Evolutionary conservation across 306 rosid species (phyloP).

Genomic region (Quercus berberidifolia): DNA sequence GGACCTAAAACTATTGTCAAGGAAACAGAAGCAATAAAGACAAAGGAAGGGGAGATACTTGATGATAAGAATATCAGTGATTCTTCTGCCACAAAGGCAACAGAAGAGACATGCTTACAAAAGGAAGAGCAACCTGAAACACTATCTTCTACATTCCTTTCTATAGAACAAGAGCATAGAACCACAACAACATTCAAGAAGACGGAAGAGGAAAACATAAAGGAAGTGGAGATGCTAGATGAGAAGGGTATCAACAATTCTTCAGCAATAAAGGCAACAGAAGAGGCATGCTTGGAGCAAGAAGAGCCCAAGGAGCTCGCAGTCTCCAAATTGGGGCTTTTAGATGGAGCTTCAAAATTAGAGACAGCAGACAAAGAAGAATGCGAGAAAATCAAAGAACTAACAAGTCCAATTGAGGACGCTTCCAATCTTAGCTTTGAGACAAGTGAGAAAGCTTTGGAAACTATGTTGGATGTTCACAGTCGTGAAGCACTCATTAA

Average conservation of each 20-base stretch:
- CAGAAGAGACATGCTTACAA: not conserved
- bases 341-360: not conserved
- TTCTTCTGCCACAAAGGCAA: not conserved
- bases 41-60: not conserved
- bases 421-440: not conserved
- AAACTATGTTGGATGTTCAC: not conserved
- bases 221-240: not conserved
- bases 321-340: not conserved
- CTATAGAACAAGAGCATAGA: slow-evolving; percentile 13
- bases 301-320: slow-evolving; percentile 2
- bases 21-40: slow-evolving; percentile 1
- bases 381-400: not conserved
- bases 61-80: not conserved
- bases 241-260: not conserved
- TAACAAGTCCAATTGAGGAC: not conserved
- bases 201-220: not conserved
- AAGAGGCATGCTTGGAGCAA: not conserved
- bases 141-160: slow-evolving; percentile 5
- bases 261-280: slow-evolving; percentile 1
- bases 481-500: slow-evolving; percentile 5
- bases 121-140: slow-evolving; percentile 15
- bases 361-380: not conserved
- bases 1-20: not conserved
- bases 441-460: not conserved
- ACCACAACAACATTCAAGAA: not conserved